These are phyloP conservation scores for Candida tropicalis DNA, from an alignment of 1,139 yeast species.

Conservation along the genomic window DNA sequence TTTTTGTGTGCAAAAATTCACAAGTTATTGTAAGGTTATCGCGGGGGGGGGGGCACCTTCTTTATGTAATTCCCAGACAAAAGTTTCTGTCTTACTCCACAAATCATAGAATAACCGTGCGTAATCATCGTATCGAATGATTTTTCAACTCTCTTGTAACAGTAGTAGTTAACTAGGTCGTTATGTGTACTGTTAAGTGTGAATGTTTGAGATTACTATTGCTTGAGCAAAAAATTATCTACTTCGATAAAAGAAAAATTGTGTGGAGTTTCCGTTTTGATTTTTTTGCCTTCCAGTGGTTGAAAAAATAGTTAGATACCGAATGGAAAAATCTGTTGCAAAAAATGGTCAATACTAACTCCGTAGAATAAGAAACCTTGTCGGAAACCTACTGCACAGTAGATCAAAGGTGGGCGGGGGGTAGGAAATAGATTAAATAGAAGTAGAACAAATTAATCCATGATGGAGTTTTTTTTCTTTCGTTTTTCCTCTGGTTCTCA, in stretches of 20 bases:
- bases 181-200: too few species aligned
- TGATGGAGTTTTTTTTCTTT: too few species aligned
- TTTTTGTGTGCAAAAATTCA: constrained; percentile 2
- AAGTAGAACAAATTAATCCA: too few species aligned
- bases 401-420: background rate
- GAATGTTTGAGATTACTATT: too few species aligned
- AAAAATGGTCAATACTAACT: background rate
- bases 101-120: background rate
- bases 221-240: too few species aligned
- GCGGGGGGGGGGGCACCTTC: background rate
- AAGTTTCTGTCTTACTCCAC: constrained; percentile 1
- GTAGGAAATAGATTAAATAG: too few species aligned
- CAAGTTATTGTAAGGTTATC: background rate
- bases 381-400: too few species aligned
- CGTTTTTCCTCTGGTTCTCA: too few species aligned
- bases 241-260: too few species aligned
- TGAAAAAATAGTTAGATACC: background rate
- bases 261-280: background rate
- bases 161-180: too few species aligned
- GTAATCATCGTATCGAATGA: background rate
- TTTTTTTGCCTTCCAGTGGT: background rate
- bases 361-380: too few species aligned
- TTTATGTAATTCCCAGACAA: background rate
- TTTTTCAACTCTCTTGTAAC: too few species aligned
- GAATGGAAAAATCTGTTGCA: background rate